A percentile compares a stretch with the other conserved stretches of the same genome.
Conservation (phyloP, 2,329 filamentous ascomycete species). For the Pseudomassariella vexata region DNA sequence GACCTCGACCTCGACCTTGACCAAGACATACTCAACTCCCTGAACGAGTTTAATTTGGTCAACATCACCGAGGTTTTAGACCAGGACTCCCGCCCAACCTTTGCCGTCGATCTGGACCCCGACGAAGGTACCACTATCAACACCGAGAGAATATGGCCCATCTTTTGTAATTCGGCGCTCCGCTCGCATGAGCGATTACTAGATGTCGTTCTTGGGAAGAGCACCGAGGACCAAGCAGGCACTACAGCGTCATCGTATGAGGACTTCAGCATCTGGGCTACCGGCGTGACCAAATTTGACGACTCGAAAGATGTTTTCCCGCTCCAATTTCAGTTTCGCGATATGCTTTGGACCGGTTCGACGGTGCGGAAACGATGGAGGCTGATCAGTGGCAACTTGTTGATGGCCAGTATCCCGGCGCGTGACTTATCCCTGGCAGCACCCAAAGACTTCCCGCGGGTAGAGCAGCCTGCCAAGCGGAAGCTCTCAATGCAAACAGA, state of each 20-base stretch:
- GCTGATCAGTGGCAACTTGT: slow-evolving; percentile 34
- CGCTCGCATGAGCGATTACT: slow-evolving; percentile 25
- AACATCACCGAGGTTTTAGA: slow-evolving; percentile 25
- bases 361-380: slow-evolving; percentile 33
- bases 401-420: slow-evolving; percentile 16
- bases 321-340: slow-evolving; percentile 28
- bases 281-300: slow-evolving; percentile 33
- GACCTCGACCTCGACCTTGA: too few relatives aligned
- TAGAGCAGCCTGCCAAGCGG: neutral
- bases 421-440: slow-evolving; percentile 17
- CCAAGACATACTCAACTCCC: slow-evolving; percentile 7
- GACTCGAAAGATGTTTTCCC: slow-evolving; percentile 39
- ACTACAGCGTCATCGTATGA: slow-evolving; percentile 16
- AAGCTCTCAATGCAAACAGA: slow-evolving; percentile 2
- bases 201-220: slow-evolving; percentile 19
- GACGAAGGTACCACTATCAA: slow-evolving; percentile 17
- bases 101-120: slow-evolving; percentile 31
- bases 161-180: slow-evolving; percentile 30
- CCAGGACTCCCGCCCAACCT: slow-evolving; percentile 30
- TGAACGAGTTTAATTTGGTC: slow-evolving; percentile 15
- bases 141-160: slow-evolving; percentile 19
- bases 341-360: slow-evolving; percentile 30
- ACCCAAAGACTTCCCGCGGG: neutral
- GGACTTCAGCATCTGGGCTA: slow-evolving; percentile 34
- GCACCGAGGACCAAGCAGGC: neutral